Conservation (phyloP, 2,329 filamentous ascomycete species). For the Xylariales sp. region DNA sequence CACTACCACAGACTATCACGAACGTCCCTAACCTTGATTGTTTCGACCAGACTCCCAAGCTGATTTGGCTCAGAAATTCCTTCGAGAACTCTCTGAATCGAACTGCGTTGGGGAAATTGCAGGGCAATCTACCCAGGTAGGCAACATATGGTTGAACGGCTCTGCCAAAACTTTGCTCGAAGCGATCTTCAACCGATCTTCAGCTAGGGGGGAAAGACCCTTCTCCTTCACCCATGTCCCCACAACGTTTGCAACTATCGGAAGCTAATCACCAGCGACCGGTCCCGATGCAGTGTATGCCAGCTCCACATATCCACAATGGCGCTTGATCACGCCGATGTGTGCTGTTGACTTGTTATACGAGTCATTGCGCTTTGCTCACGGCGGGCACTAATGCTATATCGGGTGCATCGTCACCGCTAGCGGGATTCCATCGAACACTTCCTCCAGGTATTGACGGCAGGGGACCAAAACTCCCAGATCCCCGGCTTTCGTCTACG, state of each 20-base stretch:
- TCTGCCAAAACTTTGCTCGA: too few species aligned
- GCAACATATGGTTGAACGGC: too few species aligned
- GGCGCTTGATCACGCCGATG: slow-evolving; percentile 1
- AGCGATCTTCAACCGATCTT: too few species aligned
- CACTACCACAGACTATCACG: too few species aligned
- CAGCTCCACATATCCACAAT: slow-evolving; percentile 3
- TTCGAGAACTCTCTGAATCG: too few species aligned
- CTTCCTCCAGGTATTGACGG: background rate
- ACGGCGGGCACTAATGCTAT: slow-evolving; percentile 5
- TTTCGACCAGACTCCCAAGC: too few species aligned
- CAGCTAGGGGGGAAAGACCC: slow-evolving; percentile 1
- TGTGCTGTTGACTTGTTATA: background rate
- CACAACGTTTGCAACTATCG: slow-evolving; percentile 2
- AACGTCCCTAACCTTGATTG: too few species aligned
- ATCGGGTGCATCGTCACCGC: slow-evolving; percentile 6
- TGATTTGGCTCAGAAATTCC: too few species aligned
- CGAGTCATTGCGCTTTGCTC: slow-evolving; percentile 4
- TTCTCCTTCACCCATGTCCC: background rate
- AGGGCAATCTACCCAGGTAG: too few species aligned
- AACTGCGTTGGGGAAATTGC: too few species aligned
- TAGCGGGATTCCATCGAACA: background rate
- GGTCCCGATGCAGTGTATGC: slow-evolving; percentile 4
- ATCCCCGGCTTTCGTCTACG: background rate
- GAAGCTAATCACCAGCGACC: background rate
- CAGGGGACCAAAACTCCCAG: background rate